A percentile compares a stretch with the other conserved stretches of the same genome.
These are phyloP conservation scores for Trichoderma oligosporum DNA, from an alignment of 2,329 filamentous ascomycete genomes.

Conservation along the genomic window DNA sequence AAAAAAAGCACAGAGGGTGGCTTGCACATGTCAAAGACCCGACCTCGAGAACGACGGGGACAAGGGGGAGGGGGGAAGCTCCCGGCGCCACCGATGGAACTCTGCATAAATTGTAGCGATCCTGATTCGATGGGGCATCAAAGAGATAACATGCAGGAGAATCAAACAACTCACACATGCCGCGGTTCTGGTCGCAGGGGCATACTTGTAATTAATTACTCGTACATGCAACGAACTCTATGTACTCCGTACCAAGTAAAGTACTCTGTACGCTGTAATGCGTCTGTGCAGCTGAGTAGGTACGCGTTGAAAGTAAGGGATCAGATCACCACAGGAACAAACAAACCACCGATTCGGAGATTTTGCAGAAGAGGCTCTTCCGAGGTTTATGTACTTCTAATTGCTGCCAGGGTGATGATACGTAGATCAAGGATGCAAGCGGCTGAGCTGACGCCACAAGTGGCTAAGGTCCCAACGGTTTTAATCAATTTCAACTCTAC, in stretches of 20 bases:
- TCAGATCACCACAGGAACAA: slow-evolving; percentile 13
- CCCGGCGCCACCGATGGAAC: slow-evolving; percentile 21
- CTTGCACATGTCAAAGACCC: slow-evolving; percentile 21
- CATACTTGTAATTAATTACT: slow-evolving; percentile 15
- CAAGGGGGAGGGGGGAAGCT: slow-evolving; percentile 16
- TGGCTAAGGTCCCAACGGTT: slow-evolving; percentile 3
- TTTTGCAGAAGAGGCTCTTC: slow-evolving; percentile 8
- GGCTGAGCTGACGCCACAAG: slow-evolving; percentile 10
- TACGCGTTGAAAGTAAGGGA: slow-evolving; percentile 7
- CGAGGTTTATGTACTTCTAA: slow-evolving; percentile 15
- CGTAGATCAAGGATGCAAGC: slow-evolving; percentile 23
- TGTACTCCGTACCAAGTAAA: background rate
- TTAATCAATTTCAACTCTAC: background rate
- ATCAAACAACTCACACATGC: slow-evolving; percentile 34
- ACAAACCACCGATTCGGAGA: background rate
- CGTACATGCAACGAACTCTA: slow-evolving; percentile 5
- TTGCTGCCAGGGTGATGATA: slow-evolving; percentile 1
- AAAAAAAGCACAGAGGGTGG: background rate
- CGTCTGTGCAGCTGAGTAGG: slow-evolving; percentile 10
- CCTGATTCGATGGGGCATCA: slow-evolving; percentile 31
- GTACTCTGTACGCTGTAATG: background rate
- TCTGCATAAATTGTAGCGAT: slow-evolving; percentile 17
- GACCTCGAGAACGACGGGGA: slow-evolving; percentile 12
- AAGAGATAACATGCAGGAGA: slow-evolving; percentile 21
- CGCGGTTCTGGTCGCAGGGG: slow-evolving; percentile 30